Conservation (phyloP, 2,329 filamentous ascomycete genomes). For the Colletotrichum aenigma region DNA sequence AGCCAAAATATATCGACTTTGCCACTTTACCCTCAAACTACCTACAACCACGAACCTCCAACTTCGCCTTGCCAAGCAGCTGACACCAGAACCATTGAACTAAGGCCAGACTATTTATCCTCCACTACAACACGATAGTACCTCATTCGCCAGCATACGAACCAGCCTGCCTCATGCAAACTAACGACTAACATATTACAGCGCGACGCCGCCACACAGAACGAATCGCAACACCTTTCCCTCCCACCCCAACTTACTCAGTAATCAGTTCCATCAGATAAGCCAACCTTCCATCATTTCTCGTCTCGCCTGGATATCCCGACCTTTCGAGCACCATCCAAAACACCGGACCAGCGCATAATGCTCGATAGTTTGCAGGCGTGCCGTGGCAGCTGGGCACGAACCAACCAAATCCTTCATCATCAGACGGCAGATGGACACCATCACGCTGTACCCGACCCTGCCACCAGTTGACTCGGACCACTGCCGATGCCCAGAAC, state of each 20-base stretch:
- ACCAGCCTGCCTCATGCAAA: not conserved
- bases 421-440: constrained; percentile 1
- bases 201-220: not conserved
- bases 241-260: not conserved
- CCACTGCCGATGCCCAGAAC: not conserved
- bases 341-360: not conserved
- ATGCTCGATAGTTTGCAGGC: not conserved
- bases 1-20: not conserved
- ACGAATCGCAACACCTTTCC: not conserved
- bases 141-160: not conserved
- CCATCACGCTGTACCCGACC: not conserved
- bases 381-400: not conserved
- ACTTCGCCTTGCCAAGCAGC: not conserved
- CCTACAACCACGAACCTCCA: not conserved
- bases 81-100: not conserved
- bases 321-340: not conserved
- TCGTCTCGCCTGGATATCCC: not conserved
- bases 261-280: not conserved
- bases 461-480: not conserved
- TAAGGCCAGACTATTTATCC: not conserved
- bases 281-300: not conserved
- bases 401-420: not conserved
- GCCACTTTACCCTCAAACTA: not conserved
- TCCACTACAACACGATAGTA: not conserved
- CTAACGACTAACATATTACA: not conserved